These are phyloP conservation scores for Phytophthora cryptogea DNA, from an alignment of 352 stramenopile species.

Conservation along the genomic window DNA sequence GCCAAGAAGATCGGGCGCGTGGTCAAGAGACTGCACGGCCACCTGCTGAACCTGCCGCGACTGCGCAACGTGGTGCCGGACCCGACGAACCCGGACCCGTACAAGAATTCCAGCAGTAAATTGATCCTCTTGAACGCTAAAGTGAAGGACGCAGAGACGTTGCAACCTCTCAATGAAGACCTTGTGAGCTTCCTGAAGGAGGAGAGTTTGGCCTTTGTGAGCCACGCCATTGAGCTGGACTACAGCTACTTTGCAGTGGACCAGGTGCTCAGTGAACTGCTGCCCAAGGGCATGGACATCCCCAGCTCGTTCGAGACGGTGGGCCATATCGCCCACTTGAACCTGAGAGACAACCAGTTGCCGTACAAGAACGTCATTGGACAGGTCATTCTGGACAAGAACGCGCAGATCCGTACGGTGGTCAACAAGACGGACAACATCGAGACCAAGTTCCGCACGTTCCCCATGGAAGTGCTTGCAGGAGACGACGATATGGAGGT, in stretches of 20 bases:
- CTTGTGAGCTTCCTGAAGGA: slow-evolving; percentile 57
- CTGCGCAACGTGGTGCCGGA: slow-evolving; percentile 80
- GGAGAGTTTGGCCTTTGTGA: slow-evolving; percentile 65
- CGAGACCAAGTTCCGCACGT: slow-evolving; percentile 94
- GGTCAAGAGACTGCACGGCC: slow-evolving; percentile 70
- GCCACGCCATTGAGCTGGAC: slow-evolving; percentile 73
- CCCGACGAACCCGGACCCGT: slow-evolving; percentile 60
- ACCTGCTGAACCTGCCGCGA: slow-evolving; percentile 72
- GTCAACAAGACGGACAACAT: slow-evolving; percentile 98
- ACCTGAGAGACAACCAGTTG: slow-evolving; percentile 93
- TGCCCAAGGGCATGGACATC: slow-evolving; percentile 85
- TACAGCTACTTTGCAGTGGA: slow-evolving; percentile 83
- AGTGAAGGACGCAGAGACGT: slow-evolving; percentile 56
- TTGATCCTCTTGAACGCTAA: slow-evolving; percentile 73
- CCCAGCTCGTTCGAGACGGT: slow-evolving; percentile 96
- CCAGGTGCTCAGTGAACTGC: slow-evolving; percentile 79
- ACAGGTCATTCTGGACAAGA: slow-evolving; percentile 98
- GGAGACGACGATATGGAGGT: slow-evolving; percentile 87
- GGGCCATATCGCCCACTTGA: slow-evolving; percentile 98
- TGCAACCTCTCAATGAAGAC: slow-evolving; percentile 53
- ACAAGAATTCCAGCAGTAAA: slow-evolving; percentile 71
- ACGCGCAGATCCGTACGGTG: slow-evolving; percentile 93
- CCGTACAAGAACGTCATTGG: slow-evolving; percentile 97
- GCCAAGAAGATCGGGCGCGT: slow-evolving; percentile 82
- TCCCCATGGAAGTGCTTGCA: slow-evolving; percentile 96